Evolutionary conservation across 148 eudicot genomes (phyloP).

Genomic region (Rhododendron kiyosumense): DNA sequence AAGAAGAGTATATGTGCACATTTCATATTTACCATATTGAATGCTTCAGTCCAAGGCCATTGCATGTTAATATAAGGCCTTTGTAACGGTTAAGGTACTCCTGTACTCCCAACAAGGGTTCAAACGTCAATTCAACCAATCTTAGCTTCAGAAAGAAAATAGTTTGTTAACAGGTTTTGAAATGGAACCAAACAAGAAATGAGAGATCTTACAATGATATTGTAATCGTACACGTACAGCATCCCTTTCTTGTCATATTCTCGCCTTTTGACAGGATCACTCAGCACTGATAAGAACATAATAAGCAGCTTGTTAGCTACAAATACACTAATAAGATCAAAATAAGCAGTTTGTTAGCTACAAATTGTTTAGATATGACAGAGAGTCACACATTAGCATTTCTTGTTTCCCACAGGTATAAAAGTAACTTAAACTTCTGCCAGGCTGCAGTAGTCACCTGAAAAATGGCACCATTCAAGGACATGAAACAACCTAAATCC

Average conservation of each 20-base stretch:
- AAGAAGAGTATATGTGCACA: neutral
- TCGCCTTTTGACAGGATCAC: constrained; percentile 65
- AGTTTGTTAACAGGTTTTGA: neutral
- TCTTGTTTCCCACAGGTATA: neutral
- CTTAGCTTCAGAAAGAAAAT: neutral
- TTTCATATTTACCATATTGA: constrained; percentile 43
- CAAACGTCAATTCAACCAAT: neutral
- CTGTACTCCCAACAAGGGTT: constrained; percentile 31
- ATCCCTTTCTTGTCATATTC: constrained; percentile 82
- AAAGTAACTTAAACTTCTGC: neutral
- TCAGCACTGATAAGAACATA: constrained; percentile 55
- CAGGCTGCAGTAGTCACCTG: neutral
- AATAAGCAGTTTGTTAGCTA: neutral
- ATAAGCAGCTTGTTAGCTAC: neutral
- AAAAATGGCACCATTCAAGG: neutral
- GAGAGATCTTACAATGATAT: constrained; percentile 47
- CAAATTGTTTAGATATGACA: neutral
- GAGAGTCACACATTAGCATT: neutral
- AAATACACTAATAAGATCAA: constrained; percentile 44
- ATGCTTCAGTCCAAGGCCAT: constrained; percentile 83
- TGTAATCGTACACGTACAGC: constrained; percentile 45
- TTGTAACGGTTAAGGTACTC: constrained; percentile 82
- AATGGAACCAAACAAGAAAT: neutral
- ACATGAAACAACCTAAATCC: neutral
- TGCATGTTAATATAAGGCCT: constrained; percentile 91